Evolutionary conservation across 108 stramenopile genomes (phyloP), one percentile per base, ranked within the genome.

Genomic region (Cyclotella atomus): DNA sequence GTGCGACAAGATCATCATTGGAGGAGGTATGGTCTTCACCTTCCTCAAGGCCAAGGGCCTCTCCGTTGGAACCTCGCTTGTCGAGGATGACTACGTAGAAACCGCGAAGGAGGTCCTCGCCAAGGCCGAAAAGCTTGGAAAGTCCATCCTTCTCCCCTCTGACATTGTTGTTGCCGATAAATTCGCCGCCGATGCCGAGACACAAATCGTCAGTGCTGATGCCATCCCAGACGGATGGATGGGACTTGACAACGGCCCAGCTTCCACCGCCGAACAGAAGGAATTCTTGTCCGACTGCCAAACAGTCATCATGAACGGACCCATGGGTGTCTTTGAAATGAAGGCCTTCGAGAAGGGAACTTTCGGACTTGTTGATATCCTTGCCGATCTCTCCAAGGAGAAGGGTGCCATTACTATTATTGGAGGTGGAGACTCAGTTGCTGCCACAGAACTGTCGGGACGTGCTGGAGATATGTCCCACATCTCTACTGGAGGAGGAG

Each of bases 21-120:
- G 99, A 74, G 98, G 99, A 69, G 98, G 98, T 70, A 99, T 99
- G 98, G 98, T 98, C 68, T 99, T 99, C 97, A 99, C 99, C 82
- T 99, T 99, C 97, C 90, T 98, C 65, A 97, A 98, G 91, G 98
- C 97, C 73, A 88, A 92, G 91, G 98, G 98, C 36, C 80, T 92
- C 61, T 67, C 73, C 60, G 97, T 97, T 57, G 97, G 98, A 69
- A 87, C 91, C 64, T 94, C 92, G 53, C 88, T 98, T 64, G 96
- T 99, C 59, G 99, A 99, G 83, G 97, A 99, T 72, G 94, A 98
- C 83, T 96, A 87, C 71, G 86, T 98, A 70, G 96, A 97, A 14
- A 97, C 96, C 33, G 99, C 99, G 59, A 97, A 98, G 96, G 95
- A 87, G 61, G 92, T 95, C 71, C 60, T 97, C 76, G 92, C 79